Evolutionary conservation across 2,329 filamentous ascomycete genomes (phyloP).

Genomic region (Ophiocordyceps camponoti-leonardi): DNA sequence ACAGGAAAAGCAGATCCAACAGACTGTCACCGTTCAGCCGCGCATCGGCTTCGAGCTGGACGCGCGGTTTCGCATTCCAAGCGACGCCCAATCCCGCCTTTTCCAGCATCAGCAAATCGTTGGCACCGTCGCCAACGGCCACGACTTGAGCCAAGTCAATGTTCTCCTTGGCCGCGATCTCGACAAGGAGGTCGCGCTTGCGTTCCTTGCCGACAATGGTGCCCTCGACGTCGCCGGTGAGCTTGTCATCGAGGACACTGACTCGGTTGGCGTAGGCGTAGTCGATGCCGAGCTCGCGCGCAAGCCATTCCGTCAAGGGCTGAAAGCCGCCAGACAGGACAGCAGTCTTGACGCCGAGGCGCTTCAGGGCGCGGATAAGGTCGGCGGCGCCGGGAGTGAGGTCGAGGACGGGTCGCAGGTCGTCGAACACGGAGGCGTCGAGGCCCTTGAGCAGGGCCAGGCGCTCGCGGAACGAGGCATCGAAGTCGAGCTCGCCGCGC

Average conservation of each 20-base stretch:
- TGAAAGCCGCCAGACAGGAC: slow-evolving; percentile 88
- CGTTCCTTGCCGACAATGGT: slow-evolving; percentile 60
- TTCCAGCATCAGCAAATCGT: slow-evolving; percentile 66
- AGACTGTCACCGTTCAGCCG: slow-evolving; percentile 55
- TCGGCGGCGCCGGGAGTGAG: slow-evolving; percentile 68
- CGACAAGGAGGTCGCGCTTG: slow-evolving; percentile 53
- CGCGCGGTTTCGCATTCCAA: slow-evolving; percentile 69
- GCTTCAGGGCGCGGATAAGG: slow-evolving; percentile 57
- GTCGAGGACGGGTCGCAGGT: slow-evolving; percentile 56
- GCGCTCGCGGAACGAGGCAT: slow-evolving; percentile 63
- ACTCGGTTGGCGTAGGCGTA: slow-evolving; percentile 82
- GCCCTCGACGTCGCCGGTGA: slow-evolving; percentile 59
- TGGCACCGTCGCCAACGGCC: slow-evolving; percentile 67
- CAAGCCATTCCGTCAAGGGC: slow-evolving; percentile 76
- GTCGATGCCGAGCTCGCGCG: slow-evolving; percentile 63
- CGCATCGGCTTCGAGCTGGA: slow-evolving; percentile 61
- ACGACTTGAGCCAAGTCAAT: slow-evolving; percentile 50
- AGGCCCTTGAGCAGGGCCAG: slow-evolving; percentile 71
- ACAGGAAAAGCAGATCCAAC: slow-evolving; percentile 55
- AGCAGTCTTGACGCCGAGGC: slow-evolving; percentile 69
- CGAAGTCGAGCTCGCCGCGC: slow-evolving; percentile 90
- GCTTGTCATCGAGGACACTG: slow-evolving; percentile 37
- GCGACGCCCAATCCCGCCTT: slow-evolving; percentile 62
- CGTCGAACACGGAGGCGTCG: slow-evolving; percentile 59
- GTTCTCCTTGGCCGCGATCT: slow-evolving; percentile 52